Conservation (phyloP, 1,284 basidiomycete species). For the Volvariella surrecta region DNA sequence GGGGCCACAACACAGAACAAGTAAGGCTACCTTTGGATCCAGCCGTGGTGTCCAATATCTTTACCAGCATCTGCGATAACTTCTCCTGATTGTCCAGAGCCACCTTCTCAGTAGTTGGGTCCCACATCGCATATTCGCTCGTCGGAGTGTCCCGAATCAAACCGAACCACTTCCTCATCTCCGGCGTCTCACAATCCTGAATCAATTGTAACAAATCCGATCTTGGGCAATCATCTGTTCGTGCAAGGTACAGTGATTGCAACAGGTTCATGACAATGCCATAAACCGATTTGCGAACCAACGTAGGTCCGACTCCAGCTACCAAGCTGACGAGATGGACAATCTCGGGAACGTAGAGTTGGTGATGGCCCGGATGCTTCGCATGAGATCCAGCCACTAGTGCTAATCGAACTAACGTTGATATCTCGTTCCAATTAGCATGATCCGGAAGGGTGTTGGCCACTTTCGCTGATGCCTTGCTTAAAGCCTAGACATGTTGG, state of each 20-base stretch:
- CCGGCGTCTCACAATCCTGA: conserved; percentile 47
- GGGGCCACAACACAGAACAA: conserved; percentile 1
- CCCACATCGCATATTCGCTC: conserved; percentile 53
- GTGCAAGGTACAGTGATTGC: conserved; percentile 60
- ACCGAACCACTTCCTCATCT: conserved; percentile 68
- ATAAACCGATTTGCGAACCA: conserved; percentile 75
- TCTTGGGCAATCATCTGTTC: conserved; percentile 47
- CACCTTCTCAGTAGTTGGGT: conserved; percentile 50
- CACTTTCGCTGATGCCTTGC: conserved; percentile 60
- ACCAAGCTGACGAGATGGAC: conserved; percentile 72
- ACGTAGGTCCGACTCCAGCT: conserved; percentile 63
- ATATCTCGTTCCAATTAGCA: conserved; percentile 78
- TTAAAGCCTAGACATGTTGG: conserved; percentile 44
- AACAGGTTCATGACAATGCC: conserved; percentile 76
- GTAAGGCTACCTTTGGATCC: conserved; percentile 53
- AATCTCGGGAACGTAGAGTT: conserved; percentile 78
- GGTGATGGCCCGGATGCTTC: conserved; percentile 53
- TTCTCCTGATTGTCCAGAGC: conserved; percentile 61
- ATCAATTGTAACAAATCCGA: conserved; percentile 56
- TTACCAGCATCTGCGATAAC: conserved; percentile 56
- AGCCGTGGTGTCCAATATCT: conserved; percentile 58
- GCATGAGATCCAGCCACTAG: conserved; percentile 66
- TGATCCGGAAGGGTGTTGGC: conserved; percentile 59
- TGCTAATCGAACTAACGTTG: conserved; percentile 66
- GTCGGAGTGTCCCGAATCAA: conserved; percentile 49